Evolutionary conservation across 2,329 filamentous ascomycete species (phyloP).

Genomic region (Trichophyton rubrum): DNA sequence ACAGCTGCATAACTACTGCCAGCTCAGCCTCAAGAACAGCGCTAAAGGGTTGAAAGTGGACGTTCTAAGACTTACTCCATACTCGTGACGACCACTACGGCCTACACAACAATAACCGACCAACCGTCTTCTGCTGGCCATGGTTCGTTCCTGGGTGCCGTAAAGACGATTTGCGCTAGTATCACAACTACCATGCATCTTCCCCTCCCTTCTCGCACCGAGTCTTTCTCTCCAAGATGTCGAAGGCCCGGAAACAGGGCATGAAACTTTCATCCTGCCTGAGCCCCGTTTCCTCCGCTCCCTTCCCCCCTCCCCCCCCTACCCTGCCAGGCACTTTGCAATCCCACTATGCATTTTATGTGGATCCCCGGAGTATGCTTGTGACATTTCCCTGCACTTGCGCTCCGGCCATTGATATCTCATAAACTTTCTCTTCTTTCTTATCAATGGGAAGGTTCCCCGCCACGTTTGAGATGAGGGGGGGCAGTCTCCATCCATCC

Average conservation of each 20-base stretch:
- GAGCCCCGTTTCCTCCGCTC: neutral
- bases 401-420: too few relatives aligned
- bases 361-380: neutral
- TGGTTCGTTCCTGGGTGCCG: neutral
- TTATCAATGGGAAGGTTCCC: too few relatives aligned
- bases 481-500: neutral
- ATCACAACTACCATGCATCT: neutral
- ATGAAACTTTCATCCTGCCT: conserved; percentile 1
- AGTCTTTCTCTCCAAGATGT: neutral
- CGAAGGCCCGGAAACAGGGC: neutral
- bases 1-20: neutral
- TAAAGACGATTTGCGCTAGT: neutral
- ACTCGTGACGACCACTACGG: neutral
- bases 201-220: neutral
- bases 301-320: neutral
- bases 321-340: neutral
- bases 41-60: neutral
- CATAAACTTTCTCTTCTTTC: too few relatives aligned
- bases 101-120: neutral
- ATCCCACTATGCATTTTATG: neutral
- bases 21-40: neutral
- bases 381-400: neutral
- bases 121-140: neutral
- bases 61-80: neutral
- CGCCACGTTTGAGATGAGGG: too few relatives aligned